A percentile compares a stretch with the other conserved stretches of the same genome.
phyloP scores from a whole-genome alignment of 129 eudicot genomes.

The Cynara cardunculus region DNA sequence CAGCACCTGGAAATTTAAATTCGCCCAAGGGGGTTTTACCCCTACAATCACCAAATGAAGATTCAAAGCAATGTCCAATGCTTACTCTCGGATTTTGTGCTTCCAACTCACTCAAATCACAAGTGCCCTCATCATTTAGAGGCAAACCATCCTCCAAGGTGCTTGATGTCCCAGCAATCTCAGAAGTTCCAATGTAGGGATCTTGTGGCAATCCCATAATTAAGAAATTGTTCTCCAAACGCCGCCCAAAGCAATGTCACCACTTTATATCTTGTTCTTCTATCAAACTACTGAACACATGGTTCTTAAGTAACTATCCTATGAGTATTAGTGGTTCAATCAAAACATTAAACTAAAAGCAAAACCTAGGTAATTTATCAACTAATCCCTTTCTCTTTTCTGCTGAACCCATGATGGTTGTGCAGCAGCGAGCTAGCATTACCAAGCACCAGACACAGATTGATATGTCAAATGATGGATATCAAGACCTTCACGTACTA shows the following conservation, averaged over 20 bases:
- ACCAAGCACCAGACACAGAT: neutral
- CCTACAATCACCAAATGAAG: conserved; percentile 34
- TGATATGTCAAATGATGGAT: conserved; percentile 1
- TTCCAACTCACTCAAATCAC: conserved; percentile 36
- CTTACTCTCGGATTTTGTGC: conserved; percentile 22
- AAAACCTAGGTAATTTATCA: conserved; percentile 17
- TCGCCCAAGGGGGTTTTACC: conserved; percentile 24
- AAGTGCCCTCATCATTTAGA: conserved; percentile 21
- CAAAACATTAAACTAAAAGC: conserved; percentile 8
- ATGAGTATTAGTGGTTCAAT: neutral
- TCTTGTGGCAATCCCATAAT: conserved; percentile 86
- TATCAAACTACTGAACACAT: conserved; percentile 23
- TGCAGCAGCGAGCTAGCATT: neutral
- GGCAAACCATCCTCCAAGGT: conserved; percentile 26
- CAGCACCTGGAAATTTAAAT: conserved; percentile 27
- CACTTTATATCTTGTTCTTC: neutral
- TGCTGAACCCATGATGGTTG: conserved; percentile 9
- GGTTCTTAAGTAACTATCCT: conserved; percentile 4
- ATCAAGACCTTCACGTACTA: conserved; percentile 16
- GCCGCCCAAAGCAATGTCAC: neutral
- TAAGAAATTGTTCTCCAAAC: neutral
- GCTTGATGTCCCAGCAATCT: conserved; percentile 29
- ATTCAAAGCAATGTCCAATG: conserved; percentile 18
- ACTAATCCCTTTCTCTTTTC: conserved; percentile 12
- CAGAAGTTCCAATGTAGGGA: conserved; percentile 35